Evolutionary conservation across 2,329 filamentous ascomycete genomes (phyloP).

Genomic region (Lachnellula subtilissima): DNA sequence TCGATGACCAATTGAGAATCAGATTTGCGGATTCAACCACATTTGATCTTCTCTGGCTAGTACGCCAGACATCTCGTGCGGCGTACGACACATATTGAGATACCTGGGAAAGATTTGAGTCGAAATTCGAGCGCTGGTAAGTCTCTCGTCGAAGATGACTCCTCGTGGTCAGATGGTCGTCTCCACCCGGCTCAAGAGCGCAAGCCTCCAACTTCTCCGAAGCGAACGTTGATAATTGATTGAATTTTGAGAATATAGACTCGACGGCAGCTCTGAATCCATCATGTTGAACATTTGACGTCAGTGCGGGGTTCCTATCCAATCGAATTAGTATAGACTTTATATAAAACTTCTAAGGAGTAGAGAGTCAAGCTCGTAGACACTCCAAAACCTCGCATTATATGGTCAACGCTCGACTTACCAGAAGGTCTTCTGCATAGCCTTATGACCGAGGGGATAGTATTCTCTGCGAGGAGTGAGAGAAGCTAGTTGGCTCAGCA

Average conservation of each 20-base stretch:
- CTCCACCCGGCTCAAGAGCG: background rate
- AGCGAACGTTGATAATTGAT: constrained; percentile 16
- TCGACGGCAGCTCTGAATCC: constrained; percentile 12
- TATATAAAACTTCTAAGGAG: too few relatives aligned
- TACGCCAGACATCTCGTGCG: constrained; percentile 11
- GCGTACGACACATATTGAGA: constrained; percentile 5
- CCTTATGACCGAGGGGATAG: constrained; percentile 38
- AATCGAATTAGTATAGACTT: too few relatives aligned
- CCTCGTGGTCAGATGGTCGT: constrained; percentile 10
- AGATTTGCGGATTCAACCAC: constrained; percentile 24
- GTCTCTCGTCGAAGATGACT: constrained; percentile 8
- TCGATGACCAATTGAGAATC: constrained; percentile 23
- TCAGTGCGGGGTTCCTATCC: constrained; percentile 32
- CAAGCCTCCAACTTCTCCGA: background rate
- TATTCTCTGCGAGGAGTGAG: constrained; percentile 35
- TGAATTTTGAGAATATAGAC: constrained; percentile 14
- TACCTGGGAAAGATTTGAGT: background rate
- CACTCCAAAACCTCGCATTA: too few relatives aligned
- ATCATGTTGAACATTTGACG: constrained; percentile 39
- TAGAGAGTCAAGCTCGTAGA: too few relatives aligned
- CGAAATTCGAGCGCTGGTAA: constrained; percentile 4
- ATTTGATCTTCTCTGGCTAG: constrained; percentile 7
- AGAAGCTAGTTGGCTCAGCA: constrained; percentile 9
- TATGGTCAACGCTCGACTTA: too few relatives aligned
- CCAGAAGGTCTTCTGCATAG: constrained; percentile 42